Evolutionary conservation across 1,284 basidiomycete genomes (phyloP), one percentile per base, ranked within the genome.

Genomic region (Phylloporus gajari): DNA sequence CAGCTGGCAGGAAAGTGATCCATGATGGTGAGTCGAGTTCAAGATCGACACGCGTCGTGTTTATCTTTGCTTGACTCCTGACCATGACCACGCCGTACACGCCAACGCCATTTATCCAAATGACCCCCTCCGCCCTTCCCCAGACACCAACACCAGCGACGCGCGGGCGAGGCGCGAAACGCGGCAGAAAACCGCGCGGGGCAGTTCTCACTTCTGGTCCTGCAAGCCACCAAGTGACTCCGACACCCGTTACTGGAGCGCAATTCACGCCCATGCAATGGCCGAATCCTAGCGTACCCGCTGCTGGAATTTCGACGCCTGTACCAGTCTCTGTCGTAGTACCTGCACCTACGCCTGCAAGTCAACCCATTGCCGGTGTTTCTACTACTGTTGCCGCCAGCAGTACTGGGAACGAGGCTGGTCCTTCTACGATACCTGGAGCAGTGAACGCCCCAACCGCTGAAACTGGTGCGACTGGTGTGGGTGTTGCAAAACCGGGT

Each of bases 1-100:
- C 93, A 94, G 86, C 91, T 93, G 53, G 89, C 90, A 59, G 93
- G 91, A 84, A 93, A 93, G 83, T 94, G 93, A 80, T 94, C 93
- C 93, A 94, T 94, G 70, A 58, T 78, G 80, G 65, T 8, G 17
- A 25, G 58, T 59, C 15, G 35, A 62, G 40, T 62, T 6, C 46
- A 35, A 75, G 65, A 70, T 77, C 63, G 78, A 82, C 79, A 79
- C 80, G 30, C 23, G 46, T 30, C 8, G 68, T 78, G 64, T 80
- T 78, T 80, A n/a, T 51, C n/a, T 3, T 25, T 78, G 51, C 78
- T 80, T 78, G 69, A 46, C 44, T 32, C 9, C 27, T n/a, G 30
- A 59, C n/a, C 40, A 82, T 82, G 79, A 70, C 80, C 25, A 78
- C 78, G 1, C 77, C 79, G 5, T 76, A 74, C 61, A 73, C 69